These are phyloP conservation scores for Microbotryomycetes sp. DNA, from an alignment of 1,284 basidiomycete species.

Conservation along the genomic window DNA sequence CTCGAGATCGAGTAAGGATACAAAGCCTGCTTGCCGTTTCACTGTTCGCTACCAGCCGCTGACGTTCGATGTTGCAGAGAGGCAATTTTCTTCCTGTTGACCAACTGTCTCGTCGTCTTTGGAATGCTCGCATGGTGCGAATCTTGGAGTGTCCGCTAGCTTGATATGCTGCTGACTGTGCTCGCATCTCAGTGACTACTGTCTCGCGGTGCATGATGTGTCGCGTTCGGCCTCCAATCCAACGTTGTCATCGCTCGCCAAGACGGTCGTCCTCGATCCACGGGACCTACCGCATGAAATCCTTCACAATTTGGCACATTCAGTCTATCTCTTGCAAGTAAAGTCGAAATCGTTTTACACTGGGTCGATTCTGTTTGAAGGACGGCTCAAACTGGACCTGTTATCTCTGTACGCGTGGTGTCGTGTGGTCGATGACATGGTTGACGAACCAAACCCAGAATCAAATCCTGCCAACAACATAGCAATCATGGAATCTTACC, in stretches of 20 bases:
- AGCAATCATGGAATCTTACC: slow-evolving; percentile 17
- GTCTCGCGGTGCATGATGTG: slow-evolving; percentile 21
- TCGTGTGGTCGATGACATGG: slow-evolving; percentile 40
- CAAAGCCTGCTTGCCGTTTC: too few relatives aligned
- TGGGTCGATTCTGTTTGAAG: slow-evolving; percentile 34
- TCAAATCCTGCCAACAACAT: slow-evolving; percentile 28
- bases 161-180: not conserved
- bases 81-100: slow-evolving; percentile 39
- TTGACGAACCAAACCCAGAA: slow-evolving; percentile 35
- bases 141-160: not conserved
- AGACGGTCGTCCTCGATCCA: slow-evolving; percentile 1
- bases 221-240: slow-evolving; percentile 7
- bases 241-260: slow-evolving; percentile 14
- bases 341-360: slow-evolving; percentile 36
- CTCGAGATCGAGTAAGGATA: slow-evolving; percentile 37
- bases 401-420: slow-evolving; percentile 35
- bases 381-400: slow-evolving; percentile 25
- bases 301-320: slow-evolving; percentile 23
- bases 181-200: slow-evolving; percentile 15
- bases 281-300: slow-evolving; percentile 8
- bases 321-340: slow-evolving; percentile 24
- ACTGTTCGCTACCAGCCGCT: not conserved
- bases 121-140: slow-evolving; percentile 34
- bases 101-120: slow-evolving; percentile 37
- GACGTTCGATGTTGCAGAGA: slow-evolving; percentile 27